Evolutionary conservation across 768 basidiomycete species (phyloP).

Genomic region (Tylopilus cervinicoccineus): DNA sequence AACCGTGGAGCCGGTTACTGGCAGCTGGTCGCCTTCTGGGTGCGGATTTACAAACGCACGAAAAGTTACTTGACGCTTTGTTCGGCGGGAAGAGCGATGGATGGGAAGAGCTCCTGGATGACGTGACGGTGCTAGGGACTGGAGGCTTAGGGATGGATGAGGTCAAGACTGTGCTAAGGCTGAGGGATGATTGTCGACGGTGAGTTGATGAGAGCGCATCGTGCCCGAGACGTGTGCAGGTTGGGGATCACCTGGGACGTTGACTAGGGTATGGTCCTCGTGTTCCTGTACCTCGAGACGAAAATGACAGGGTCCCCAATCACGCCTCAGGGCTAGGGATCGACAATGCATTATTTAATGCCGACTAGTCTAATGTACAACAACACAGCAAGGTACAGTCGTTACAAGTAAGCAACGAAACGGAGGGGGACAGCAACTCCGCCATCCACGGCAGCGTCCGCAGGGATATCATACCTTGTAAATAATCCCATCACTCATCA

Average conservation of each 20-base stretch:
- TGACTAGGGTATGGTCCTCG: background rate
- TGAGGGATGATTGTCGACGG: constrained; percentile 36
- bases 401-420: constrained; percentile 2
- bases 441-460: background rate
- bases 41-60: constrained; percentile 43
- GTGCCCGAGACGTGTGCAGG: background rate
- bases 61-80: constrained; percentile 16
- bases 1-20: constrained; percentile 72
- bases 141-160: constrained; percentile 62
- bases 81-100: constrained; percentile 24
- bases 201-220: constrained; percentile 1
- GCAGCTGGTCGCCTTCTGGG: constrained; percentile 68
- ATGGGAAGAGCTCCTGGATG: constrained; percentile 49
- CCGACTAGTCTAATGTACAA: background rate
- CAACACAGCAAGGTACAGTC: constrained; percentile 2
- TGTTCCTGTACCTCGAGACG: background rate
- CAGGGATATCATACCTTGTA: constrained; percentile 63
- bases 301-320: too few species aligned
- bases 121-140: constrained; percentile 52
- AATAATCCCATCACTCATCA: constrained; percentile 83
- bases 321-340: background rate
- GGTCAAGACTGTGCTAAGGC: constrained; percentile 50
- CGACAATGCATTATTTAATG: background rate
- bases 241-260: too few species aligned
- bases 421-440: background rate